phyloP scores from a whole-genome alignment of 2,329 filamentous ascomycete genomes.

The Aspergillus neoniger region DNA sequence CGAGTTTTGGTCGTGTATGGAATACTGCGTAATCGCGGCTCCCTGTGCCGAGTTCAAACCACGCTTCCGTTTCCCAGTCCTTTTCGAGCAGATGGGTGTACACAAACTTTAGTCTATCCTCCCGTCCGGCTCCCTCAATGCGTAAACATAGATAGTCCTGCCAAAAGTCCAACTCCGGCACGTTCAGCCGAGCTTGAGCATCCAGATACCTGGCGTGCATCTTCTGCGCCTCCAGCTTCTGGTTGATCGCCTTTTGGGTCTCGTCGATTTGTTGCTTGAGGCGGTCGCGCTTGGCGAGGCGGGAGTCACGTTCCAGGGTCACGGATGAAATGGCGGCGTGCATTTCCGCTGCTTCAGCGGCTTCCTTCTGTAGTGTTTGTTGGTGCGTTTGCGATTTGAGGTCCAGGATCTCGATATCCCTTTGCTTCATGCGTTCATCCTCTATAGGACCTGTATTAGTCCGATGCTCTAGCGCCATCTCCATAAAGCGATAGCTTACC shows the following conservation, averaged over 20 bases:
- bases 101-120: conserved; percentile 85
- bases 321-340: conserved; percentile 60
- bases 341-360: conserved; percentile 64
- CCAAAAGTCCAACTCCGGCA: conserved; percentile 95
- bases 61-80: conserved; percentile 85
- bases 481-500: conserved; percentile 55
- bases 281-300: conserved; percentile 56
- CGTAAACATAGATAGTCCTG: conserved; percentile 83
- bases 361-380: conserved; percentile 60
- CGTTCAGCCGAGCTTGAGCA: conserved; percentile 82
- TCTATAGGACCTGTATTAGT: conserved; percentile 55
- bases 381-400: conserved; percentile 59
- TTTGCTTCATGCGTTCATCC: conserved; percentile 86
- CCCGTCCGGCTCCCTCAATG: conserved; percentile 83
- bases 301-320: conserved; percentile 57
- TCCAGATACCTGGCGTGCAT: conserved; percentile 69
- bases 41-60: conserved; percentile 86
- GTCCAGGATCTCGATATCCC: conserved; percentile 76
- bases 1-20: conserved; percentile 70
- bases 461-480: neutral
- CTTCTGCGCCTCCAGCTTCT: conserved; percentile 49
- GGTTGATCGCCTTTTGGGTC: conserved; percentile 49
- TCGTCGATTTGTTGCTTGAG: conserved; percentile 58
- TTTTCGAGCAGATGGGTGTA: conserved; percentile 84
- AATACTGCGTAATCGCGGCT: conserved; percentile 82